These are phyloP conservation scores for Microsporum audouinii DNA, from an alignment of 2,329 filamentous ascomycete species.

Conservation along the genomic window DNA sequence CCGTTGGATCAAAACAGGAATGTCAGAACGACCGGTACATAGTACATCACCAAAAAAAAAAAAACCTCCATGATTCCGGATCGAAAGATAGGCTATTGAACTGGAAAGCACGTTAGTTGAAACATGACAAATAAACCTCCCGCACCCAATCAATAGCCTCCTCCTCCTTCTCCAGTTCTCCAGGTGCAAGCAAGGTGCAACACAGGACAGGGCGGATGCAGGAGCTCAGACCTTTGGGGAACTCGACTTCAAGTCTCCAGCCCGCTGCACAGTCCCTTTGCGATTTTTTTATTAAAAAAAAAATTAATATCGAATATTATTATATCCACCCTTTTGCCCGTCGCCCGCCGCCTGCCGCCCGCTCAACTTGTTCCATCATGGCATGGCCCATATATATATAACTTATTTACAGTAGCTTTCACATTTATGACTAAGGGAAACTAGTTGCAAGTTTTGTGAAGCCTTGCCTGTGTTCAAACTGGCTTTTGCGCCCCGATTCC, in stretches of 20 bases:
- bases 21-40: neutral
- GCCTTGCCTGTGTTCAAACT: neutral
- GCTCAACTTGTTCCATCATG: neutral
- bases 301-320: neutral
- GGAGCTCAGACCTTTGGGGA: neutral
- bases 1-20: slow-evolving; percentile 3
- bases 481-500: neutral
- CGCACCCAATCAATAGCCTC: neutral
- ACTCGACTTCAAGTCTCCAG: neutral
- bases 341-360: neutral
- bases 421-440: neutral
- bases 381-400: neutral
- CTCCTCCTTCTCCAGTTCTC: neutral
- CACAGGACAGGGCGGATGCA: neutral
- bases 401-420: neutral
- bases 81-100: slow-evolving; percentile 1
- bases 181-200: neutral
- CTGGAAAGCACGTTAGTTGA: neutral
- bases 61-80: slow-evolving; percentile 2
- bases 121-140: slow-evolving; percentile 3
- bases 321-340: neutral
- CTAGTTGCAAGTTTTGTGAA: neutral
- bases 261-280: neutral
- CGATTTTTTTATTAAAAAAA: neutral
- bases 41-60: neutral